Evolutionary conservation across 352 stramenopile genomes (phyloP).

Genomic region (Globisporangium canariense): DNA sequence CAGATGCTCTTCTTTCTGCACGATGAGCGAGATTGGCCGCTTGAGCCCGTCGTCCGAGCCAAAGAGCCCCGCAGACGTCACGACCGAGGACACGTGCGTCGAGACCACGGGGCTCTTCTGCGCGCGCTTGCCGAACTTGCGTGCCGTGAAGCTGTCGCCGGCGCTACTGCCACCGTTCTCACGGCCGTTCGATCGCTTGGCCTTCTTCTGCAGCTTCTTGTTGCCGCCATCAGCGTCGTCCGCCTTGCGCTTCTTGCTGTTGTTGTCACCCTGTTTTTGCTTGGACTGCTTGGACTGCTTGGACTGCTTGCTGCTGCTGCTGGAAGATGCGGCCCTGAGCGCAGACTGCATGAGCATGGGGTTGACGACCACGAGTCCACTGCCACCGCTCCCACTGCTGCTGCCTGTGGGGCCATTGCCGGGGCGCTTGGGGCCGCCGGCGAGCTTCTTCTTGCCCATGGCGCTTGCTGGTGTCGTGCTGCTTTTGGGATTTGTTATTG

Average conservation of each 20-base stretch:
- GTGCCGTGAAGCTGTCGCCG: background rate
- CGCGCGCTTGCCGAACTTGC: slow-evolving; percentile 8
- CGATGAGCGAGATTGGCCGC: slow-evolving; percentile 19
- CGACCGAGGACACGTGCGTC: slow-evolving; percentile 13
- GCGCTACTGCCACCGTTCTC: background rate
- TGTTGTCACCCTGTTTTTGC: background rate
- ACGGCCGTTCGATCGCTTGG: slow-evolving; percentile 2
- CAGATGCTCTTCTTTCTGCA: slow-evolving; percentile 36
- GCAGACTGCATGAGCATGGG: slow-evolving; percentile 25
- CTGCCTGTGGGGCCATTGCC: background rate
- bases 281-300: slow-evolving; percentile 8
- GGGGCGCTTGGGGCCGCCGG: background rate
- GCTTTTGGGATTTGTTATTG: background rate
- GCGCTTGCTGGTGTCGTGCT: background rate
- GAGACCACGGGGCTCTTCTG: slow-evolving; percentile 7
- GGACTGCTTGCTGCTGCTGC: slow-evolving; percentile 10
- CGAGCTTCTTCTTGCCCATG: slow-evolving; percentile 16
- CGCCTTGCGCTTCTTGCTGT: slow-evolving; percentile 20
- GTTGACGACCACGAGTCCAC: slow-evolving; percentile 17
- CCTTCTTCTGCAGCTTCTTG: slow-evolving; percentile 10
- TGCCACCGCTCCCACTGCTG: background rate
- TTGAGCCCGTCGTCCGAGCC: slow-evolving; percentile 10
- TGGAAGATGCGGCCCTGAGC: background rate
- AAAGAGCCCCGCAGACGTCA: slow-evolving; percentile 12
- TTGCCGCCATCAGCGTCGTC: background rate